Evolutionary conservation across 192 early-diverging fungal species (phyloP).

Genomic region (Podila clonocystis): DNA sequence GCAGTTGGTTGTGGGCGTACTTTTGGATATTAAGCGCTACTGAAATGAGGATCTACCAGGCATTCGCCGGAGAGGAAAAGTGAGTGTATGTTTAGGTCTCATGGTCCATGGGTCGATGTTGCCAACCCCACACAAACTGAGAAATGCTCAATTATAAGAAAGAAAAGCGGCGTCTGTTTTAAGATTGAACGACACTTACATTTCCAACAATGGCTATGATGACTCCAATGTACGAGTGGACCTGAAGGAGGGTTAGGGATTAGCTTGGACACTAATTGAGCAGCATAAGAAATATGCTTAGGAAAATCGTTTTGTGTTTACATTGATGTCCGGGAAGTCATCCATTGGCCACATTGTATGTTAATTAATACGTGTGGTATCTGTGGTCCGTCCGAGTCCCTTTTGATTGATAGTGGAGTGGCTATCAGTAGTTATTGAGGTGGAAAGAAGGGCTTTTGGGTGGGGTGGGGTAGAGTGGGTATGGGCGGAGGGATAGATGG

Average conservation of each 20-base stretch:
- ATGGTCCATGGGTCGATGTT: not conserved
- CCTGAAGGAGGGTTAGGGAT: slow-evolving; percentile 13
- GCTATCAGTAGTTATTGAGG: no score
- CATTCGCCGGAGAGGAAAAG: not conserved
- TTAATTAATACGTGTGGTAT: no score
- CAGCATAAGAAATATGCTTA: not conserved
- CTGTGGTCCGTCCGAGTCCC: not conserved
- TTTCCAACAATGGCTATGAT: slow-evolving; percentile 71
- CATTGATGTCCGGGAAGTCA: slow-evolving; percentile 53
- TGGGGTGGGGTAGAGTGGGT: no score
- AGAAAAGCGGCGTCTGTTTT: not conserved
- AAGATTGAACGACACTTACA: slow-evolving; percentile 45
- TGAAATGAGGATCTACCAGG: slow-evolving; percentile 69
- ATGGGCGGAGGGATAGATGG: no score
- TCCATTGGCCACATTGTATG: slow-evolving; percentile 51
- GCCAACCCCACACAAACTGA: no score
- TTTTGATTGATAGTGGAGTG: not conserved
- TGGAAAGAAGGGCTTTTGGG: no score
- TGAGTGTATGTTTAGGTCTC: not conserved
- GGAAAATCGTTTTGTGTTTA: not conserved
- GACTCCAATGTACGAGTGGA: slow-evolving; percentile 69
- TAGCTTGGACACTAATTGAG: not conserved
- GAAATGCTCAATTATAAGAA: no score
- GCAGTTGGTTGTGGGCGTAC: slow-evolving; percentile 60
- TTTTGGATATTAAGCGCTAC: slow-evolving; percentile 80